Percentiles rank a stretch among this genome's conserved stretches.
phyloP scores from a whole-genome alignment of 164 flowering plant species.

The Paratinospora sagittata region DNA sequence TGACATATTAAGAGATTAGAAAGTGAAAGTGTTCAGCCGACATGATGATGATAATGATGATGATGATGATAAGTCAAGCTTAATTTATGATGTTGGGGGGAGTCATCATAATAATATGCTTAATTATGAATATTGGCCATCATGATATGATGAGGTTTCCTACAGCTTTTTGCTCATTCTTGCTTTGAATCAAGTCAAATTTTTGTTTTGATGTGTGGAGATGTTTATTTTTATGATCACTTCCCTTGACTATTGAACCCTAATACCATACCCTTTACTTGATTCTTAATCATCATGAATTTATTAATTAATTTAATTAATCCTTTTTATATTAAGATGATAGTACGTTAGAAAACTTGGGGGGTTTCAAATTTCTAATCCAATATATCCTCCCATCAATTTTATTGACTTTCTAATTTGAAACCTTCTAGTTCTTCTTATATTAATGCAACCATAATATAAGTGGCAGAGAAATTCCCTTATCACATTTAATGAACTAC shows the following conservation, averaged over 20 bases:
- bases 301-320: too few relatives aligned
- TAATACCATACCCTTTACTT: too few relatives aligned
- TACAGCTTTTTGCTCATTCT: neutral
- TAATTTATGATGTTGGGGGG: neutral
- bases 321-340: too few relatives aligned
- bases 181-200: too few relatives aligned
- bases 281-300: too few relatives aligned
- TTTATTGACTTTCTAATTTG: too few relatives aligned
- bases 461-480: neutral
- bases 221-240: too few relatives aligned
- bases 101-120: neutral
- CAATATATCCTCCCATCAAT: too few relatives aligned
- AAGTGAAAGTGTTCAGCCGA: conserved; percentile 1
- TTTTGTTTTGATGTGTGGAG: too few relatives aligned
- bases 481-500: neutral
- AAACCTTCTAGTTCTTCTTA: neutral
- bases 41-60: neutral
- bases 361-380: too few relatives aligned
- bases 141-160: neutral
- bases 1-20: neutral
- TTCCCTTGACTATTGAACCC: too few relatives aligned
- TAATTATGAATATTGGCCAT: neutral
- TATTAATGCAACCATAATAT: neutral
- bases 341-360: too few relatives aligned
- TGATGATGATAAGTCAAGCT: neutral